These are phyloP conservation scores for Aspergillus diversus DNA, from an alignment of 495 filamentous ascomycete genomes.

Conservation along the genomic window DNA sequence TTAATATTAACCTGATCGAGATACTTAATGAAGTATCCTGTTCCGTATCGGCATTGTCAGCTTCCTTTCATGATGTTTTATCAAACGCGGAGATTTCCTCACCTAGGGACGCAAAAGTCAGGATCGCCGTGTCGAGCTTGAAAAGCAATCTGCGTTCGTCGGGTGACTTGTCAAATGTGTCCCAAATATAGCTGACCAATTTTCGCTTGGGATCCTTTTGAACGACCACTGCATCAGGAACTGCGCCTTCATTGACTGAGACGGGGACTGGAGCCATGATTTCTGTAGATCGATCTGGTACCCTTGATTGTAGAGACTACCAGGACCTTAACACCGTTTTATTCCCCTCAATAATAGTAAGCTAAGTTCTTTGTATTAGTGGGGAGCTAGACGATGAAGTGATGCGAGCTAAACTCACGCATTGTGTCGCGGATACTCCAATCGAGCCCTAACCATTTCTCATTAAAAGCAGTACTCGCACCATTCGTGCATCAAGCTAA, in stretches of 20 bases:
- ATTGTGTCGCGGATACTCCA: neutral
- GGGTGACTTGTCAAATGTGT: slow-evolving; percentile 63
- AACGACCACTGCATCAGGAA: neutral
- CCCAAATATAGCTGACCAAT: slow-evolving; percentile 59
- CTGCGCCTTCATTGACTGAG: slow-evolving; percentile 1
- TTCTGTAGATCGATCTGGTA: neutral
- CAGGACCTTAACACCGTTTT: too few species aligned
- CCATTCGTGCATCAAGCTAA: neutral
- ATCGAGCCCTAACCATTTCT: slow-evolving; percentile 12
- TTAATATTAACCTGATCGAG: slow-evolving; percentile 62
- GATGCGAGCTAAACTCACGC: slow-evolving; percentile 12
- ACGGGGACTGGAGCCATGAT: slow-evolving; percentile 4
- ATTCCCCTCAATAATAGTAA: too few species aligned
- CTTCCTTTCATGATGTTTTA: neutral
- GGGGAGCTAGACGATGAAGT: slow-evolving; percentile 1
- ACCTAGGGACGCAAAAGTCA: slow-evolving; percentile 59
- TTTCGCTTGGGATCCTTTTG: slow-evolving; percentile 15
- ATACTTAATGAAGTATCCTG: slow-evolving; percentile 62
- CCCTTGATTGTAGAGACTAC: too few species aligned
- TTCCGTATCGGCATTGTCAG: neutral
- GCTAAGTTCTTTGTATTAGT: neutral
- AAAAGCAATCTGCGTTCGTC: slow-evolving; percentile 63
- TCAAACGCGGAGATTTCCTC: slow-evolving; percentile 1
- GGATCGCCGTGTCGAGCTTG: slow-evolving; percentile 60
- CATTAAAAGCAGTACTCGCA: slow-evolving; percentile 4